phyloP scores from a whole-genome alignment of 2,329 filamentous ascomycete genomes.

The Colletotrichum phormii region DNA sequence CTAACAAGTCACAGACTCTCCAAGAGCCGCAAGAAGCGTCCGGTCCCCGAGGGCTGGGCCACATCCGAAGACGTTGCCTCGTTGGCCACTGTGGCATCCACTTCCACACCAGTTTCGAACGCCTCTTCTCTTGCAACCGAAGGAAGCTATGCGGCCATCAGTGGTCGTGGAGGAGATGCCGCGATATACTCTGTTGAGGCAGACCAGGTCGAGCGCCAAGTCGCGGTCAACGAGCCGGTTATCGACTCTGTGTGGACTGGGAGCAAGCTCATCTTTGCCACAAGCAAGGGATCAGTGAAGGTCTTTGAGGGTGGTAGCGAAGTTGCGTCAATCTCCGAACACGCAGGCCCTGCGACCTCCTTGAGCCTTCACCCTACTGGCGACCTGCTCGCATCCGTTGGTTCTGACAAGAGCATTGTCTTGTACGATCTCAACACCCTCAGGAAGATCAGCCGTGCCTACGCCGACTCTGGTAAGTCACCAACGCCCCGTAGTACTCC shows the following conservation, averaged over 20 bases:
- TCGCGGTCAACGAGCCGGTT: constrained; percentile 76
- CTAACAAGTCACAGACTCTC: constrained; percentile 71
- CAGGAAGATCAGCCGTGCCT: constrained; percentile 81
- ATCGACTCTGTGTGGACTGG: constrained; percentile 75
- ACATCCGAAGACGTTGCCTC: constrained; percentile 75
- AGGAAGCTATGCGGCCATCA: constrained; percentile 77
- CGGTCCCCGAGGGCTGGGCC: constrained; percentile 87
- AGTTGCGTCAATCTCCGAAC: constrained; percentile 78
- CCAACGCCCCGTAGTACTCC: background rate
- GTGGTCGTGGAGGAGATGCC: constrained; percentile 79
- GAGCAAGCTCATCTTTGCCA: constrained; percentile 77
- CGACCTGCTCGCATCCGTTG: constrained; percentile 86
- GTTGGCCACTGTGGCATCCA: constrained; percentile 58
- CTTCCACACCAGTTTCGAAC: constrained; percentile 59
- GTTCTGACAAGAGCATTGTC: constrained; percentile 90
- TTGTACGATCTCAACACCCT: constrained; percentile 82
- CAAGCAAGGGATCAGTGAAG: constrained; percentile 81
- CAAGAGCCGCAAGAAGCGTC: constrained; percentile 89
- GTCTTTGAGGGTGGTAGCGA: constrained; percentile 80
- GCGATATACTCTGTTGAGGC: constrained; percentile 81
- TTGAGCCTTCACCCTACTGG: constrained; percentile 86
- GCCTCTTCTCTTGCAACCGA: constrained; percentile 62
- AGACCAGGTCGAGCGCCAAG: constrained; percentile 73
- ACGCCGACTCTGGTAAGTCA: constrained; percentile 69
- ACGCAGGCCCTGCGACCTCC: constrained; percentile 83